A percentile compares a stretch with the other conserved stretches of the same genome.
phyloP scores from a whole-genome alignment of 1,284 basidiomycete genomes.

The Ustilago xerochloae region DNA sequence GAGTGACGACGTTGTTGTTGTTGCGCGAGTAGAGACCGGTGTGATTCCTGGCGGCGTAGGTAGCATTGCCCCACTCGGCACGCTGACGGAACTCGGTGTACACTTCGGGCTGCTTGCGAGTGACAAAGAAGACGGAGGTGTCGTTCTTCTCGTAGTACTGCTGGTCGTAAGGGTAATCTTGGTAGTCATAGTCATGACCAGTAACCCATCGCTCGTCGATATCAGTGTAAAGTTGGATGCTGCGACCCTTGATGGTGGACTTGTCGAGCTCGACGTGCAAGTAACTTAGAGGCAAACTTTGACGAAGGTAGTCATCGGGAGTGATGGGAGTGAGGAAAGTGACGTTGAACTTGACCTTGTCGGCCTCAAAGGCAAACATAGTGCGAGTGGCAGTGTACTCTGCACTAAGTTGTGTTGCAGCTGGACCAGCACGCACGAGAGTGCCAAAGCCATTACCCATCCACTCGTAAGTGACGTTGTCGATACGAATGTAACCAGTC shows the following conservation, averaged over 20 bases:
- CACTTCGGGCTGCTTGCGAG: constrained; percentile 53
- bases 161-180: constrained; percentile 52
- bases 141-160: constrained; percentile 50
- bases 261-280: constrained; percentile 58
- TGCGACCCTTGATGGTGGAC: constrained; percentile 35
- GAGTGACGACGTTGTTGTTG: constrained; percentile 64
- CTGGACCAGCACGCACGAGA: constrained; percentile 48
- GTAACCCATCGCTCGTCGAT: constrained; percentile 64
- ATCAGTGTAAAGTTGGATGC: constrained; percentile 59
- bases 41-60: constrained; percentile 57
- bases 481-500: constrained; percentile 59
- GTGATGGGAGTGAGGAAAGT: constrained; percentile 65
- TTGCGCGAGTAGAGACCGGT: constrained; percentile 55
- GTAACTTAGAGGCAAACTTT: constrained; percentile 65
- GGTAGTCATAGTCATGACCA: constrained; percentile 63
- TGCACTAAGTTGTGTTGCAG: constrained; percentile 57
- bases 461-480: constrained; percentile 61
- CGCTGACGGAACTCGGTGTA: constrained; percentile 65
- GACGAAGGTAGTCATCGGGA: constrained; percentile 61
- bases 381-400: constrained; percentile 64
- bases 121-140: constrained; percentile 53
- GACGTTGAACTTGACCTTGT: constrained; percentile 59
- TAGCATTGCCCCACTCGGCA: constrained; percentile 65
- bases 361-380: constrained; percentile 64
- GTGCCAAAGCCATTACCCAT: constrained; percentile 64